Conservation (phyloP, 176 grass and related monocot species). For the Guadua angustifolia region DNA sequence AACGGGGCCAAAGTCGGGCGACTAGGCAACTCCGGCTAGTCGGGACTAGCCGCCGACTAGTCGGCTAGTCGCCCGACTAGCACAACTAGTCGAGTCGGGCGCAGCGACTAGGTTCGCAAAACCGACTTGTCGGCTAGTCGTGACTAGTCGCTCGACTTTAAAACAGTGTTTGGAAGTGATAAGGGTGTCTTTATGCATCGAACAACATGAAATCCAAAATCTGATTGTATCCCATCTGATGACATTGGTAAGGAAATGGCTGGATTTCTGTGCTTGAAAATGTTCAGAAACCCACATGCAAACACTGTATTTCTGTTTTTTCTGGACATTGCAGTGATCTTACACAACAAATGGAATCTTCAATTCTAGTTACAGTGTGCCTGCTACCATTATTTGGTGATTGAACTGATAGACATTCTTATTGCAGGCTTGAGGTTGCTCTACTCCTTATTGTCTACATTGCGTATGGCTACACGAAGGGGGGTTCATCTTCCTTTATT, state of each 20-base stretch:
- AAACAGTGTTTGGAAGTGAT: background rate
- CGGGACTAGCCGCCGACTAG: no score
- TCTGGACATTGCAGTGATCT: background rate
- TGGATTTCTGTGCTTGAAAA: background rate
- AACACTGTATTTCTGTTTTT: slow-evolving; percentile 17
- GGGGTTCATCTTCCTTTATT: slow-evolving; percentile 82
- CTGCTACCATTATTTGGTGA: slow-evolving; percentile 30
- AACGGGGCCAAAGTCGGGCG: no score
- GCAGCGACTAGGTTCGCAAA: no score
- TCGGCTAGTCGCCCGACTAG: no score
- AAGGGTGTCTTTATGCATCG: background rate
- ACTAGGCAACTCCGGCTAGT: no score
- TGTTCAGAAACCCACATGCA: background rate
- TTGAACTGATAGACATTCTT: slow-evolving; percentile 44
- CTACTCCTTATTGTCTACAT: slow-evolving; percentile 90
- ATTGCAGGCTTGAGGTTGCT: slow-evolving; percentile 90
- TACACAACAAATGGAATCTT: background rate
- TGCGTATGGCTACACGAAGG: slow-evolving; percentile 83
- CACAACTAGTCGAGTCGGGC: no score
- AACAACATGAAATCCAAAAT: slow-evolving; percentile 15
- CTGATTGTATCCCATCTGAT: background rate
- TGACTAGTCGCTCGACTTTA: no score
- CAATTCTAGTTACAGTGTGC: slow-evolving; percentile 18
- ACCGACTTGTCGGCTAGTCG: no score
- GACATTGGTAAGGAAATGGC: background rate